Percentiles rank a stretch among this genome's conserved stretches.
phyloP scores from a whole-genome alignment of 164 flowering plant species.

The Magnolia changhungtana region DNA sequence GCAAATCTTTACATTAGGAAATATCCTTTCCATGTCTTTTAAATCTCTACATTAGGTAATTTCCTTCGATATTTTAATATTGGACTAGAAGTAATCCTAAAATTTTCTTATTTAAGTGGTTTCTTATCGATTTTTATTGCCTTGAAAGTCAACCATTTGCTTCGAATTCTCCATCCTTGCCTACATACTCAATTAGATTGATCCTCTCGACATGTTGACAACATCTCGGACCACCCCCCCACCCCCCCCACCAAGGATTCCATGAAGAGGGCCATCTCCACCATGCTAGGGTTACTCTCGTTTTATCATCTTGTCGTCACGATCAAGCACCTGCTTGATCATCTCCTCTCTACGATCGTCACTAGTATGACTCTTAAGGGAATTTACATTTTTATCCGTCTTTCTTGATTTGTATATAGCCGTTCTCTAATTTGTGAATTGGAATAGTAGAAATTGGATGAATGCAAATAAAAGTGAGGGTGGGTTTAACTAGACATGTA shows the following conservation, averaged over 20 bases:
- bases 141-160: slow-evolving; percentile 46
- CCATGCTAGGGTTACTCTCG: slow-evolving; percentile 81
- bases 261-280: slow-evolving; percentile 82
- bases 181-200: slow-evolving; percentile 57
- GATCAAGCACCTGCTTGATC: slow-evolving; percentile 52
- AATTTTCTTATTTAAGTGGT: too few species aligned
- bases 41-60: too few species aligned
- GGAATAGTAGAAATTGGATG: too few species aligned
- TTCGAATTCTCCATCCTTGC: slow-evolving; percentile 67
- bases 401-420: too few species aligned
- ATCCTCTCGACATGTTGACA: slow-evolving; percentile 70
- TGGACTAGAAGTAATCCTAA: too few species aligned
- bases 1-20: too few species aligned
- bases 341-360: slow-evolving; percentile 63
- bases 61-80: too few species aligned
- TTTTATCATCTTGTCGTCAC: slow-evolving; percentile 73
- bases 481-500: too few species aligned
- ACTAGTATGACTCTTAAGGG: slow-evolving; percentile 43
- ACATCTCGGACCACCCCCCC: slow-evolving; percentile 41
- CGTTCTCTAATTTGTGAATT: too few species aligned
- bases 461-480: too few species aligned
- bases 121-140: slow-evolving; percentile 42
- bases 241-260: slow-evolving; percentile 55
- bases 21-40: too few species aligned
- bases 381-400: too few species aligned